Percentiles rank a stretch among this genome's conserved stretches.
Conservation (phyloP, 2,329 filamentous ascomycete genomes). For the Monilinia vaccinii-corymbosi region DNA sequence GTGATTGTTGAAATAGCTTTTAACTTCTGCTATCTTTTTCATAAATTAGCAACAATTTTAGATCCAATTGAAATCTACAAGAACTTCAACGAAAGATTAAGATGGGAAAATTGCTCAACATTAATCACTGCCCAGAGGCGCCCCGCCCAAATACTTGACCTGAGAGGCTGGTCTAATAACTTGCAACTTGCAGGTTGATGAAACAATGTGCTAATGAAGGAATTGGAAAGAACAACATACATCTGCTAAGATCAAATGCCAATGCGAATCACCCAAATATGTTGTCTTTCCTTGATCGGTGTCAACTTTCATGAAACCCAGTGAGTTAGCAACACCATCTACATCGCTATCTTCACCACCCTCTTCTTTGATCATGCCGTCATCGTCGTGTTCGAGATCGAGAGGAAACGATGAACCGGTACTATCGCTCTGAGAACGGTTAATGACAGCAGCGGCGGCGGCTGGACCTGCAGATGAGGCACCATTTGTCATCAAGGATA, state of each 20-base stretch:
- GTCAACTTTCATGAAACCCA: conserved; percentile 78
- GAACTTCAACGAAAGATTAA: not conserved
- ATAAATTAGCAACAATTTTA: not conserved
- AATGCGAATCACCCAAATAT: conserved; percentile 76
- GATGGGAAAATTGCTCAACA: not conserved
- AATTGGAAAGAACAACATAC: conserved; percentile 31
- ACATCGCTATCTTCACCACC: conserved; percentile 50
- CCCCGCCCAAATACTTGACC: not conserved
- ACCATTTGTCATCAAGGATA: conserved; percentile 91
- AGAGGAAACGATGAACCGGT: conserved; percentile 22
- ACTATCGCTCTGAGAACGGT: conserved; percentile 31
- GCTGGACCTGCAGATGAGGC: conserved; percentile 53
- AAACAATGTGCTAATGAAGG: not conserved
- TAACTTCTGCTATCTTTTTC: conserved; percentile 74
- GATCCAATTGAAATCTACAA: not conserved
- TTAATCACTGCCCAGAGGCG: not conserved
- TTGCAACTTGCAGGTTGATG: not conserved
- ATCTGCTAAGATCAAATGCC: conserved; percentile 70
- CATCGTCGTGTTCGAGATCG: conserved; percentile 46
- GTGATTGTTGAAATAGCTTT: conserved; percentile 76
- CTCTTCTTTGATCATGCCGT: conserved; percentile 47
- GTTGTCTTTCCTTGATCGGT: conserved; percentile 64
- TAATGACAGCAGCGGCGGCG: conserved; percentile 40
- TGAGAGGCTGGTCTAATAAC: not conserved
- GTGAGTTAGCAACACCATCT: conserved; percentile 61